Evolutionary conservation across 2,329 filamentous ascomycete species (phyloP).

Genomic region (Aspergillus transmontanensis): DNA sequence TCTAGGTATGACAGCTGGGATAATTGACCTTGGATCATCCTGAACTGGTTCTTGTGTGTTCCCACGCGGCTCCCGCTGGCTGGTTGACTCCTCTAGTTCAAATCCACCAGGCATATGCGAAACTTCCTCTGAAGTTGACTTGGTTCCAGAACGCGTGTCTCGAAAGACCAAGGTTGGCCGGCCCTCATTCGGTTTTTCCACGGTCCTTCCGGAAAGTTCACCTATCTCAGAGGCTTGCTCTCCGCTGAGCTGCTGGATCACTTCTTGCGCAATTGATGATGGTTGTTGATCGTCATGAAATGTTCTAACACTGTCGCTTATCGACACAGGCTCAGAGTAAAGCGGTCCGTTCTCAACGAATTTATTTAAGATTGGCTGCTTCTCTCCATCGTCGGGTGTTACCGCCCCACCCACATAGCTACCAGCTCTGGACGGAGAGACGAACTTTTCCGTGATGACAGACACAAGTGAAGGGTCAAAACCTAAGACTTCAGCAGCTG

Average conservation of each 20-base stretch:
- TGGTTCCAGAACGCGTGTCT: constrained; percentile 6
- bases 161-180: not conserved
- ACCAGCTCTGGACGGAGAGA: constrained; percentile 53
- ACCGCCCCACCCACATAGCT: constrained; percentile 55
- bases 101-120: constrained; percentile 38
- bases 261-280: constrained; percentile 26
- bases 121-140: constrained; percentile 25
- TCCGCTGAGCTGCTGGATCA: constrained; percentile 27
- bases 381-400: constrained; percentile 42
- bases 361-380: constrained; percentile 10
- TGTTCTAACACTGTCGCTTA: constrained; percentile 3
- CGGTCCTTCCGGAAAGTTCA: not conserved
- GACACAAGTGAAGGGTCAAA: constrained; percentile 73
- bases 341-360: constrained; percentile 21
- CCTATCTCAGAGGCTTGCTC: constrained; percentile 10
- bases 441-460: constrained; percentile 58
- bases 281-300: constrained; percentile 8
- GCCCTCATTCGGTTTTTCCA: not conserved
- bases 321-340: constrained; percentile 24
- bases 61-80: constrained; percentile 1
- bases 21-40: constrained; percentile 21
- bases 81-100: constrained; percentile 19
- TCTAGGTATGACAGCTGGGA: constrained; percentile 20
- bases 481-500: constrained; percentile 67
- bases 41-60: not conserved